These are phyloP conservation scores for Inonotus hispidus DNA, from an alignment of 1,284 basidiomycete genomes.

Conservation along the genomic window DNA sequence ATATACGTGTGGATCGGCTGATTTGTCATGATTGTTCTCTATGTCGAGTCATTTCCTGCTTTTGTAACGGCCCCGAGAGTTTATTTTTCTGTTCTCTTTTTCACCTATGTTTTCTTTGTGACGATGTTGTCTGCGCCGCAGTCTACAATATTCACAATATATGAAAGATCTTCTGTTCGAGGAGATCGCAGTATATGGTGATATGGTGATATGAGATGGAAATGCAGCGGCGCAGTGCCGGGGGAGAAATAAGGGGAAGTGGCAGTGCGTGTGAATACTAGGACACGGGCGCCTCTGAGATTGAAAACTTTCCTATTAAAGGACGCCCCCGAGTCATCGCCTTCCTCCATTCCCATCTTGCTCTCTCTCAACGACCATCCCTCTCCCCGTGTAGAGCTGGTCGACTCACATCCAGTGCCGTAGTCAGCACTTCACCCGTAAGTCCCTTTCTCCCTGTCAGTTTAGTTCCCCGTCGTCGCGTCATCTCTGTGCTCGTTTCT, in stretches of 20 bases:
- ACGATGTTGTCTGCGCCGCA: not conserved
- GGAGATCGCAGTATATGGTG: not conserved
- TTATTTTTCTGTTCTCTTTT: not conserved
- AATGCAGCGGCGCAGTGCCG: conserved; percentile 10
- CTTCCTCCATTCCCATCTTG: conserved; percentile 16
- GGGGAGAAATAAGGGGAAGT: not conserved
- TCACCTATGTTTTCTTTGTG: not conserved
- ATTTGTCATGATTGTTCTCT: conserved; percentile 8
- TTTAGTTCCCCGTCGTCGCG: conserved; percentile 7
- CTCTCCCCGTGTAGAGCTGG: conserved; percentile 1
- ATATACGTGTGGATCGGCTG: not conserved
- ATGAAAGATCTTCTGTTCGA: no score
- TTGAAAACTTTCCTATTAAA: conserved; percentile 20
- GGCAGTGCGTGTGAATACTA: conserved; percentile 9
- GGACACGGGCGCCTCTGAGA: conserved; percentile 21
- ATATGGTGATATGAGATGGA: no score
- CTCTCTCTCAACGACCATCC: conserved; percentile 17
- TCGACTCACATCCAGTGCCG: not conserved
- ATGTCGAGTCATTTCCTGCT: conserved; percentile 5
- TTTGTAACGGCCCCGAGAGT: not conserved
- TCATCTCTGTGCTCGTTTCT: conserved; percentile 13
- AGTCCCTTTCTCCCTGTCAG: conserved; percentile 17
- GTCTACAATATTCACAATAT: not conserved
- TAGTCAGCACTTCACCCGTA: conserved; percentile 9
- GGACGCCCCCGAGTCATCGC: conserved; percentile 21